Base-by-base conservation (phyloP, 1,284 basidiomycete genomes). In the Ganoderma boninense region DNA sequence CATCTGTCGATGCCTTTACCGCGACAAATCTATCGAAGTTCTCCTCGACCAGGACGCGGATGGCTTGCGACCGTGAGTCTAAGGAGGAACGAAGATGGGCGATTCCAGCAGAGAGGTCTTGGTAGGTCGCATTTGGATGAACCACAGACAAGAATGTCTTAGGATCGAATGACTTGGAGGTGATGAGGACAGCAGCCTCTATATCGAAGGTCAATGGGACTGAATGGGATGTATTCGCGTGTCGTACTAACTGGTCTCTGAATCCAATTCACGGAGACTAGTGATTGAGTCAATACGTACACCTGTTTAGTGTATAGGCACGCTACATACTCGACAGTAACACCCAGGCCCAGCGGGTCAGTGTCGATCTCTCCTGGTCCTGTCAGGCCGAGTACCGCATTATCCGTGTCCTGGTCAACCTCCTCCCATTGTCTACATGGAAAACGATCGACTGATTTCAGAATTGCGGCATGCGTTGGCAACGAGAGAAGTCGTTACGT, bases 11-110 rank as follows among this genome's bases (percentile, higher is more conserved):
- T 18, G 96, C 95, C 79, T 99, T 99, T 71, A 99, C 97, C 4
- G 96, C 95, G 14, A 99, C 97, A 78, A 99, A 99, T 32, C 96
- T 88, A 83, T 99, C 97, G 84, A 99, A 99, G 82, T 99, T 98
- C 77, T 98, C 96, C 81, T 99, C 96, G 29, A 99, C 98, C 56
- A 99, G 87, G 32, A 98, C 91, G 64, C 97, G 89, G 71, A 99
- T 93, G 32, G 97, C 97, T 77, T 97, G 96, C 1, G 95, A 97
- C 43, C 97, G 89, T 4, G 92, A 89, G 77, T 98, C 97, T 71
- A 98, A 91, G 20, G 94, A 92, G 26, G 89, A 82, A 70, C 90
- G 89, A 7, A 97, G 86, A 71, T 91, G 88, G 0, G 86, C 79
- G 44, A 96, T 93, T 0, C 96, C 97, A 13, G 86, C 84, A 8